Evolutionary conservation across 495 filamentous ascomycete species (phyloP).

Genomic region (Collariella sp.): DNA sequence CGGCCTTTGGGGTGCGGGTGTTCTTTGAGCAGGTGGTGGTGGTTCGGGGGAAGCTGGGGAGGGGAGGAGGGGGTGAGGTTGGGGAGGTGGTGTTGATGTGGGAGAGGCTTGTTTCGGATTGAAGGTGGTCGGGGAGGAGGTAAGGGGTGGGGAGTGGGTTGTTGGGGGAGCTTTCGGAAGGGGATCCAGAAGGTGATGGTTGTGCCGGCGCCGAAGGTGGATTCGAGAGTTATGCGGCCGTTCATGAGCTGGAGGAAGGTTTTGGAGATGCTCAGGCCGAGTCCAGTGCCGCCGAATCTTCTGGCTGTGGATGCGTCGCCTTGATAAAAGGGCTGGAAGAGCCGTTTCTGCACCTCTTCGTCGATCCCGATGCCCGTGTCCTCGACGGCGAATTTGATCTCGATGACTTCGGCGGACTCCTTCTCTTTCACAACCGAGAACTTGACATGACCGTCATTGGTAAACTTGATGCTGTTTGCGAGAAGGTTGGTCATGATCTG

Average conservation of each 20-base stretch:
- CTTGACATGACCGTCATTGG: slow-evolving; percentile 59
- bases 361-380: slow-evolving; percentile 84
- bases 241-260: slow-evolving; percentile 73
- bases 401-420: slow-evolving; percentile 40
- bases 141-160: slow-evolving; percentile 3
- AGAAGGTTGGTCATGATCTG: slow-evolving; percentile 81
- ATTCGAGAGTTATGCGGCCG: slow-evolving; percentile 59
- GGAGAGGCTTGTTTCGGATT: slow-evolving; percentile 48
- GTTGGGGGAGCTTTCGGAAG: slow-evolving; percentile 36
- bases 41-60: no score
- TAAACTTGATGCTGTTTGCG: slow-evolving; percentile 88
- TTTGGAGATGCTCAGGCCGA: slow-evolving; percentile 76
- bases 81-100: slow-evolving; percentile 38
- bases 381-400: slow-evolving; percentile 55
- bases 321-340: slow-evolving; percentile 83
- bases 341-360: slow-evolving; percentile 57
- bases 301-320: slow-evolving; percentile 70
- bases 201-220: slow-evolving; percentile 51
- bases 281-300: slow-evolving; percentile 71
- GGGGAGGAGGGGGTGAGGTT: slow-evolving; percentile 16
- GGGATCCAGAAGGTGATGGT: slow-evolving; percentile 59
- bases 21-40: no score
- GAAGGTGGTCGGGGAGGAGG: slow-evolving; percentile 6
- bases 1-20: slow-evolving; percentile 22
- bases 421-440: slow-evolving; percentile 40